phyloP scores from a whole-genome alignment of 805 yeast genomes.

The Nakazawaea ernobii region DNA sequence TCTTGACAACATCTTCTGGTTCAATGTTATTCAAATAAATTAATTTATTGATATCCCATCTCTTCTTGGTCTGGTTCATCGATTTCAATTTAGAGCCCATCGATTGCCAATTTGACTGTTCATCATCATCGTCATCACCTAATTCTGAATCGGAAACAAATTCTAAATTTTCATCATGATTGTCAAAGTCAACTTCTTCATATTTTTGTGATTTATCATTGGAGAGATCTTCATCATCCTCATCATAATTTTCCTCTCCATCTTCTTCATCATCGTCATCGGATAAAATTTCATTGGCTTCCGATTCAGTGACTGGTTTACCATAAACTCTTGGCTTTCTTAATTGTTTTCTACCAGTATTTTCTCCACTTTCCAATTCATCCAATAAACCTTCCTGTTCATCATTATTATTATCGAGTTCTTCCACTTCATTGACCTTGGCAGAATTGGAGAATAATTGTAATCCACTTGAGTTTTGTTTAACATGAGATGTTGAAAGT shows the following conservation, averaged over 20 bases:
- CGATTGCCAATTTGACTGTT: slow-evolving; percentile 31
- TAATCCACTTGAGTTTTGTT: slow-evolving; percentile 47
- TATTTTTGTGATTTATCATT: slow-evolving; percentile 29
- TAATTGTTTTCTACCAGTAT: slow-evolving; percentile 59
- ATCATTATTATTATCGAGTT: slow-evolving; percentile 32
- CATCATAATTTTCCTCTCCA: slow-evolving; percentile 30
- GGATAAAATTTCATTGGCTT: slow-evolving; percentile 35
- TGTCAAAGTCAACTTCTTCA: slow-evolving; percentile 44
- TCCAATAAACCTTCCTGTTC: slow-evolving; percentile 30
- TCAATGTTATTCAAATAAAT: slow-evolving; percentile 74
- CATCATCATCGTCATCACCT: slow-evolving; percentile 33
- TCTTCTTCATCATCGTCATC: slow-evolving; percentile 40
- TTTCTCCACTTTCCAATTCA: slow-evolving; percentile 25
- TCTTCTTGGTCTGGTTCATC: slow-evolving; percentile 36
- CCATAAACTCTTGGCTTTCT: slow-evolving; percentile 60
- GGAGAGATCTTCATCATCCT: slow-evolving; percentile 28
- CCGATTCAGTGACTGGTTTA: slow-evolving; percentile 39
- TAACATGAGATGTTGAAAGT: slow-evolving; percentile 29
- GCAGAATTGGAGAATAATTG: slow-evolving; percentile 65
- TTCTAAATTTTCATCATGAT: slow-evolving; percentile 31
- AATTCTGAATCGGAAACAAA: slow-evolving; percentile 51
- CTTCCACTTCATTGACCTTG: slow-evolving; percentile 26
- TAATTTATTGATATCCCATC: slow-evolving; percentile 78
- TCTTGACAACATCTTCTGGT: slow-evolving; percentile 63
- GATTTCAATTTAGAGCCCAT: slow-evolving; percentile 62